A percentile compares a stretch with the other conserved stretches of the same genome.
Conservation (phyloP, 108 stramenopile genomes). For the Stephanodiscus minutulus region DNA sequence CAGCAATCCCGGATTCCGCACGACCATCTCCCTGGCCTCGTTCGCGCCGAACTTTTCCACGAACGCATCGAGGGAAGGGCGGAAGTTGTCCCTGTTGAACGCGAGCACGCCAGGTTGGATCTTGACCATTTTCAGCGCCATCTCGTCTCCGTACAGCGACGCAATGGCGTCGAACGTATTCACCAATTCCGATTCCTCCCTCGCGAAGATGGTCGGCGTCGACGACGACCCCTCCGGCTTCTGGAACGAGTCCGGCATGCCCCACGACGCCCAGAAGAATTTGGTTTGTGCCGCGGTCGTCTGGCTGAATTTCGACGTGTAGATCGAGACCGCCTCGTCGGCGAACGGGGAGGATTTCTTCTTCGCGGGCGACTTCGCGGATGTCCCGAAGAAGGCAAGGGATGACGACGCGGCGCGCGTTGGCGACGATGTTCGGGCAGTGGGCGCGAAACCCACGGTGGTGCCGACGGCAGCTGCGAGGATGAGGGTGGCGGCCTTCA, state of each 20-base stretch:
- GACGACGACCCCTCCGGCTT: conserved; percentile 14
- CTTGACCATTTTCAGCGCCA: conserved; percentile 82
- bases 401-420: conserved; percentile 10
- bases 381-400: conserved; percentile 32
- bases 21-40: conserved; percentile 80
- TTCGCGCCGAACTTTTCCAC: conserved; percentile 76
- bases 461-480: conserved; percentile 7
- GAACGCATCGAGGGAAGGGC: conserved; percentile 59
- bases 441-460: conserved; percentile 27
- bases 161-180: conserved; percentile 67
- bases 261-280: conserved; percentile 55
- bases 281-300: conserved; percentile 9
- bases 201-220: conserved; percentile 48
- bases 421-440: background rate
- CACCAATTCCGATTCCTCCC: conserved; percentile 35
- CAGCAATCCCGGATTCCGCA: conserved; percentile 82
- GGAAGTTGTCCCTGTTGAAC: conserved; percentile 66
- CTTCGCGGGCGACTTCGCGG: conserved; percentile 20
- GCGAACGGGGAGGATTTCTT: conserved; percentile 41
- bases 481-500: conserved; percentile 11
- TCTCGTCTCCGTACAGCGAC: conserved; percentile 79
- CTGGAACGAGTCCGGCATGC: conserved; percentile 56
- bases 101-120: conserved; percentile 69
- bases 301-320: conserved; percentile 48
- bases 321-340: conserved; percentile 62